Percentiles rank a stretch among this genome's conserved stretches.
phyloP scores from a whole-genome alignment of 768 basidiomycete genomes.

The Xerocomus brunneocitrinus region DNA sequence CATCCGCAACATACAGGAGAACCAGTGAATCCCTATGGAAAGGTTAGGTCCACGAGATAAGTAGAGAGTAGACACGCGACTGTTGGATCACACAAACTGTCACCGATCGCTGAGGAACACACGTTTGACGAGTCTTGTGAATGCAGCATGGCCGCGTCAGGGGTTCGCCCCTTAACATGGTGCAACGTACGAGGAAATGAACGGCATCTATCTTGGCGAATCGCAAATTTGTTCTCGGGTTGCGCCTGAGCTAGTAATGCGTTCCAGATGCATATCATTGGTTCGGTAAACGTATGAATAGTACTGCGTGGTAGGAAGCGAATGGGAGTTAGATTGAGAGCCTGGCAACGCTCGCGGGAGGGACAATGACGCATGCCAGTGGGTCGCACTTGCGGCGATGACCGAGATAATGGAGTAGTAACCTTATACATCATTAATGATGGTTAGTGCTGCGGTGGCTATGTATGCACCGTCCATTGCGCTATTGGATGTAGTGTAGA shows the following conservation, averaged over 20 bases:
- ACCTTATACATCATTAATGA: constrained; percentile 5
- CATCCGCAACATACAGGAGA: too few species aligned
- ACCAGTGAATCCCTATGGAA: neutral
- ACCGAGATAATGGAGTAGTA: constrained; percentile 18
- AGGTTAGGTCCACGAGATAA: neutral
- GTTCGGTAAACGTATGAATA: neutral
- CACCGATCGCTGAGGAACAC: constrained; percentile 10
- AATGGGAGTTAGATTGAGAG: neutral
- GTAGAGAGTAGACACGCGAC: neutral
- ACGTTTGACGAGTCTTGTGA: constrained; percentile 21
- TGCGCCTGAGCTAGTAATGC: neutral
- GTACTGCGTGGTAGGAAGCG: neutral
- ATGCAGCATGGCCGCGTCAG: constrained; percentile 22
- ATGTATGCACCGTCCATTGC: constrained; percentile 7
- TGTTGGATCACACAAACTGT: neutral
- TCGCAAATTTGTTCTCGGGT: constrained; percentile 12
- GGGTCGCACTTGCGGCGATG: constrained; percentile 9
- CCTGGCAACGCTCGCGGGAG: constrained; percentile 20
- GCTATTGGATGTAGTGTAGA: constrained; percentile 11
- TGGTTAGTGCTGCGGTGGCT: constrained; percentile 8
- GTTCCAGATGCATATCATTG: neutral
- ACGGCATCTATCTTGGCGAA: constrained; percentile 22
- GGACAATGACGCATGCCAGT: neutral
- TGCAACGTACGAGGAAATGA: constrained; percentile 17
- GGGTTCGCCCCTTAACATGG: constrained; percentile 16